A percentile compares a stretch with the other conserved stretches of the same genome.
Evolutionary conservation across 106 monocot species (phyloP).

Genomic region (Triglochin maritima): DNA sequence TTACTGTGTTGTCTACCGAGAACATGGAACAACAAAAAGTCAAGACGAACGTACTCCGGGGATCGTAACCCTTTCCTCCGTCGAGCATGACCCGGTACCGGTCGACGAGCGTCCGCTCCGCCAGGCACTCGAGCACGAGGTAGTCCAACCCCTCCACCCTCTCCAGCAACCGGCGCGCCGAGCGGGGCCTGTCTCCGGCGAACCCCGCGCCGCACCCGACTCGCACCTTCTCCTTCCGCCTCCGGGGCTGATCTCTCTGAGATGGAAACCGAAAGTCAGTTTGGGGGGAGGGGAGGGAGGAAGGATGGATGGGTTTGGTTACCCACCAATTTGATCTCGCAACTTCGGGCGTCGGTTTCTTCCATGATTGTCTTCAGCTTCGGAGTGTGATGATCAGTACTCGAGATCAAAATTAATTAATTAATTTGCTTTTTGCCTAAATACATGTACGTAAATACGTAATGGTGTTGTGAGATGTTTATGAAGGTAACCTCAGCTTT

Average conservation of each 20-base stretch:
- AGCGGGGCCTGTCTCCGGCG: conserved; percentile 62
- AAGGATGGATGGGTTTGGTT: too few relatives aligned
- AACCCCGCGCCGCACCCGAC: conserved; percentile 94
- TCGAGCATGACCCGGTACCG: conserved; percentile 49
- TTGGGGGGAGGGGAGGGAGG: not conserved
- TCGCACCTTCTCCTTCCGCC: conserved; percentile 48
- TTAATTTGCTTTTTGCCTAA: too few relatives aligned
- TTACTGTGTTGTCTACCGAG: too few relatives aligned
- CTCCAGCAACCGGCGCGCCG: conserved; percentile 60
- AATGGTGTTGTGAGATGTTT: too few relatives aligned
- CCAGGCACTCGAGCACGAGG: conserved; percentile 86
- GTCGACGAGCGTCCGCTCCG: conserved; percentile 90
- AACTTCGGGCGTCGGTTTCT: conserved; percentile 9
- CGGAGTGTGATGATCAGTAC: too few relatives aligned
- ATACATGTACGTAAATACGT: too few relatives aligned
- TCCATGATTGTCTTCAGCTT: too few relatives aligned
- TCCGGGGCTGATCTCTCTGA: conserved; percentile 59
- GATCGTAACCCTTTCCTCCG: conserved; percentile 84
- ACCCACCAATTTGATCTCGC: conserved; percentile 30
- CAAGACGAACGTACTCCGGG: conserved; percentile 67
- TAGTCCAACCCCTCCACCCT: conserved; percentile 60
- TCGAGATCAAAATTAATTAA: too few relatives aligned
- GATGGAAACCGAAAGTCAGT: not conserved
- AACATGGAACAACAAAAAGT: too few relatives aligned
- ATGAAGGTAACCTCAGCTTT: too few relatives aligned